Percentiles rank a stretch among this genome's conserved stretches.
These are phyloP conservation scores for Digitaria exilis DNA, from an alignment of 202 grass and related monocot genomes.

Conservation along the genomic window DNA sequence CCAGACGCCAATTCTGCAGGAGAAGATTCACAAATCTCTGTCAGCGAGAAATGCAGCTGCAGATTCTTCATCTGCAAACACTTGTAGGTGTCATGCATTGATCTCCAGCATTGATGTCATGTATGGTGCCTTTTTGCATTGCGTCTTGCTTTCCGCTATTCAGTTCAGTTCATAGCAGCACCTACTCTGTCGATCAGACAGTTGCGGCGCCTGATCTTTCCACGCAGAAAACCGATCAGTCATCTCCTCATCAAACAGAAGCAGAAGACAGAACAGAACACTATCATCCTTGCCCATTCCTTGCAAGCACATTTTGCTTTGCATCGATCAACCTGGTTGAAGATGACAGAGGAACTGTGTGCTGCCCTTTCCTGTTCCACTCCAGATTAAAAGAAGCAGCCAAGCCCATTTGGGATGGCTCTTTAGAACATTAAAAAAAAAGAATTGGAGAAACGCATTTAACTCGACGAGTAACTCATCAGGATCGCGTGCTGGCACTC, in stretches of 20 bases:
- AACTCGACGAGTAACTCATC: conserved; percentile 7
- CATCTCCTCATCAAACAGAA: neutral
- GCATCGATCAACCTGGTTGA: neutral
- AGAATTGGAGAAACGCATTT: neutral
- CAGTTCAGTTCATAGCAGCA: neutral
- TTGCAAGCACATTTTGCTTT: neutral
- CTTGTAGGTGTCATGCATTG: neutral
- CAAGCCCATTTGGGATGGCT: neutral
- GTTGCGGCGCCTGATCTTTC: conserved; percentile 24
- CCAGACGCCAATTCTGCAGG: neutral
- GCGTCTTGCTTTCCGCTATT: neutral
- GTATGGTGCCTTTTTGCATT: neutral
- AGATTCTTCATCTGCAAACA: neutral
- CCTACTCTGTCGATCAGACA: neutral
- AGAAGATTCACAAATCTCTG: neutral
- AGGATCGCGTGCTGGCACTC: neutral
- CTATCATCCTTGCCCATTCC: neutral
- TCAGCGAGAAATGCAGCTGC: neutral
- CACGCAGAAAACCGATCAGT: neutral
- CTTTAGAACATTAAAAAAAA: no score
- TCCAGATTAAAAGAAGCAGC: neutral
- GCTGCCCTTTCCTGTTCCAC: neutral
- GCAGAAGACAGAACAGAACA: neutral
- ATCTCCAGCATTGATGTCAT: neutral
- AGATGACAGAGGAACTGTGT: neutral